Base-by-base conservation (phyloP, 768 basidiomycete genomes). In the Mycena latifolia region DNA sequence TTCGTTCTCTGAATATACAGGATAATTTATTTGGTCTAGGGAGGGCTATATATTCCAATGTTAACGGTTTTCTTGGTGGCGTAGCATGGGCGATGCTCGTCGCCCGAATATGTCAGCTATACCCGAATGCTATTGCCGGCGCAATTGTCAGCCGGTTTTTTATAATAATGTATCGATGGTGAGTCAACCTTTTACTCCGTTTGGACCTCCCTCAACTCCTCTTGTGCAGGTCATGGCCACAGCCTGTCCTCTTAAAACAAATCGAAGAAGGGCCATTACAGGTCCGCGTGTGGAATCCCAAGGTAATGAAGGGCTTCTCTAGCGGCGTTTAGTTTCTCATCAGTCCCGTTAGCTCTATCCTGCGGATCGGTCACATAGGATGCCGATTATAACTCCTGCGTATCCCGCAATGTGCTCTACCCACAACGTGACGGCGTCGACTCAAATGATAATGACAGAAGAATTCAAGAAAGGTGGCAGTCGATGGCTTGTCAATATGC, bases 361-460 rank as follows among this genome's bases (percentile, higher is more conserved):
- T 6, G 88, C 88, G 65, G 96, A 98, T 77, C 86, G 93, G 63
- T 87, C 93, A n/a, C 98, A 99, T 79, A 88, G 95, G 70, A 99
- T 99, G 98, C 98, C 98, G 15, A 98, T 99, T 74, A 99, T 99
- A 72, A 99, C 98, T 2, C 98, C 98, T 4, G 96, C 98, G 14
- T 99, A 98, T 79, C 98, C 98, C 50, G 91, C 97, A 8, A 99
- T 99, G 97, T 99, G 97, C 77, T 89, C 97, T 27, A 99, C 98
- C 20, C 98, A 99, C 81, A 99, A 99, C 73, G 96, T 99, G 65
- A 96, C 95, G 55, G 88, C 89, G 46, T 98, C 96, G 11, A 99
- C 97, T 6, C 95, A 98, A 79, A 90, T 92, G 85, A 93, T 99
- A 59, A 95, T 98, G 85, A 96, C 93, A 0, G 91, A 94, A 71